These are phyloP conservation scores for Periconia digitata DNA, from an alignment of 2,329 filamentous ascomycete species.

Conservation along the genomic window DNA sequence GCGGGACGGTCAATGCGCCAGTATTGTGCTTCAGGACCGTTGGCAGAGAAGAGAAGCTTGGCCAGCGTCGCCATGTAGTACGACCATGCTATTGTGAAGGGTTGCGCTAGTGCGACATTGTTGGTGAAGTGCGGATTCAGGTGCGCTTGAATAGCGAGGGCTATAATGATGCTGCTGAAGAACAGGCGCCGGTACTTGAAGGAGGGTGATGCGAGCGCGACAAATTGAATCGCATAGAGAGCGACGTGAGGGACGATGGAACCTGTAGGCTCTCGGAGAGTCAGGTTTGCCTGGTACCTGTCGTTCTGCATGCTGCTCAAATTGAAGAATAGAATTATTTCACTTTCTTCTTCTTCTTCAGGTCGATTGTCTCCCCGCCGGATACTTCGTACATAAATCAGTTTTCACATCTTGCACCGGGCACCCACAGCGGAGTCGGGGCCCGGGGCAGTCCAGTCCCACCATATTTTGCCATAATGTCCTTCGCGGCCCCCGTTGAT, in stretches of 20 bases:
- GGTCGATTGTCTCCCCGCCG: no score
- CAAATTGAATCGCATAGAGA: constrained; percentile 6
- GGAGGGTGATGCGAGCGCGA: constrained; percentile 1
- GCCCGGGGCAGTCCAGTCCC: no score
- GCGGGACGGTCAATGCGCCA: constrained; percentile 10
- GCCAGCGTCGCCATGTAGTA: constrained; percentile 11
- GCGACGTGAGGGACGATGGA: constrained; percentile 2
- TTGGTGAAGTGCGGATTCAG: constrained; percentile 2
- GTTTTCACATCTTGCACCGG: no score
- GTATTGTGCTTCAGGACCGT: constrained; percentile 1
- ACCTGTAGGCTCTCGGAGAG: background rate
- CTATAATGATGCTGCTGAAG: background rate
- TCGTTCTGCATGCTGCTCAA: no score
- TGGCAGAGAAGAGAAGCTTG: constrained; percentile 3
- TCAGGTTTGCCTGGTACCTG: background rate
- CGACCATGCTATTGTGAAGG: constrained; percentile 8
- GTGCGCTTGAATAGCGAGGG: constrained; percentile 5
- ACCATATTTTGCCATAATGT: no score
- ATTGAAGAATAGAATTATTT: no score
- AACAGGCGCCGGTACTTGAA: constrained; percentile 5
- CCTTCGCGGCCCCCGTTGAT: no score
- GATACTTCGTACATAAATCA: no score
- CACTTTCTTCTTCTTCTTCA: no score
- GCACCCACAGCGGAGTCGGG: no score
- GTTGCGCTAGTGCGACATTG: constrained; percentile 4